Conservation (phyloP, 2,329 filamentous ascomycete species). For the Fusarium pseudoanthophilum region DNA sequence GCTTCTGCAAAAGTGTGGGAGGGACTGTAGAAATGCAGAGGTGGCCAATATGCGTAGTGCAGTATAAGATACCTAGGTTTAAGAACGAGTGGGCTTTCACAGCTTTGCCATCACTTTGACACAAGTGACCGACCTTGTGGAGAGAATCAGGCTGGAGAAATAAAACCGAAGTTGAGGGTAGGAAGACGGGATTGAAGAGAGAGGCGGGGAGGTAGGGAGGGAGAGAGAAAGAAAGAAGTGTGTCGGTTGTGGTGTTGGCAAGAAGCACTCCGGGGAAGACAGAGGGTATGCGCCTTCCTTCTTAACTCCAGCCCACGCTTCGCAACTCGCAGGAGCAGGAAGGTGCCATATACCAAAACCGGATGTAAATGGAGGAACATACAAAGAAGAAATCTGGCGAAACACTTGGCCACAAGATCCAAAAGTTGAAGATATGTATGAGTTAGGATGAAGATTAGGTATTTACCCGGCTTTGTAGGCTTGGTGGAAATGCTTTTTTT, state of each 20-base stretch:
- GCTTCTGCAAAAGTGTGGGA: constrained; percentile 19
- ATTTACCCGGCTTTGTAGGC: not conserved
- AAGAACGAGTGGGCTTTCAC: constrained; percentile 29
- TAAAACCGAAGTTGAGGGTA: constrained; percentile 2
- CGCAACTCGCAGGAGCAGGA: not conserved
- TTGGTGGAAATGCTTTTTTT: not conserved
- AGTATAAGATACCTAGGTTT: constrained; percentile 15
- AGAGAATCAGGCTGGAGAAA: constrained; percentile 4
- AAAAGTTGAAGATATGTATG: constrained; percentile 9
- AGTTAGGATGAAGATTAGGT: constrained; percentile 5
- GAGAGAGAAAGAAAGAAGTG: constrained; percentile 4
- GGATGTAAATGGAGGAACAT: not conserved
- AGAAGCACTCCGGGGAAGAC: not conserved
- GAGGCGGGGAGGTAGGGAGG: not conserved
- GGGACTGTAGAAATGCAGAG: not conserved
- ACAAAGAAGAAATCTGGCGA: not conserved
- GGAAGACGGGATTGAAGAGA: not conserved
- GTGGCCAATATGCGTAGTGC: constrained; percentile 9
- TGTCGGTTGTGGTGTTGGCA: not conserved
- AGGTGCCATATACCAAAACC: not conserved
- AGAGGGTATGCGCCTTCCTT: constrained; percentile 17
- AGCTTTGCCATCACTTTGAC: constrained; percentile 21
- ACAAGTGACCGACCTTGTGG: constrained; percentile 2
- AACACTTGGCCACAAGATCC: constrained; percentile 2
- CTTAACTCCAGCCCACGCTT: not conserved